Evolutionary conservation across 2,329 filamentous ascomycete species (phyloP), one percentile per base, ranked within the genome.

Genomic region (Fusarium begoniae): DNA sequence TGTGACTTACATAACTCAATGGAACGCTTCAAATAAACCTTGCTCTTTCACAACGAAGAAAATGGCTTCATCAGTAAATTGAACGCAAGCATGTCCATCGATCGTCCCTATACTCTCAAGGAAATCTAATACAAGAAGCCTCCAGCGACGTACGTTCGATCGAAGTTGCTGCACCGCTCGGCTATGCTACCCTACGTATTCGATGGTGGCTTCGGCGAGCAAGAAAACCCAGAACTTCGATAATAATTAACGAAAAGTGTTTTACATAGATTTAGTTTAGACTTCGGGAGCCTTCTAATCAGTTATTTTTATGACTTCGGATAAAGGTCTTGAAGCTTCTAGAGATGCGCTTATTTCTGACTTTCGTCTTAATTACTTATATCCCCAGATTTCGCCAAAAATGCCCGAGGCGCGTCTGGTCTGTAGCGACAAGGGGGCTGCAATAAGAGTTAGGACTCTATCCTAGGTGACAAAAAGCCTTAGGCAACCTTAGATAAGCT

Each of bases 181-280:
- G 10, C 22, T 37, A 40, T 18, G 9, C 26, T 41, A 41, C 44
- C 26, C 44, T 24, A 24, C 20, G 17, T 28, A 17, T 22, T 11
- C 3, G 20, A n/a, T 17, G 10, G 22, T 22, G 20, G 6, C 47
- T 5, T 30, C 5, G 4, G 47, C 3, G 26, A 18, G 15, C 2
- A n/a, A 47, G 45, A 47, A 48, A n/a, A 17, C 26, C 20, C 8
- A n/a, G 10, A 50, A 30, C 47, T 9, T 30, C 45, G 8, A 17
- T 22, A 4, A 15, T 4, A 30, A 30, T 4, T 10, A 22, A 5
- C 9, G 8, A 28, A 26, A 28, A 15, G 13, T 5, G 2, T 2
- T 28, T 15, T 22, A 15, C 32, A 35, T 15, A 35, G 14, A 28
- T 4, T 28, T 22, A 6, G 26, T 15, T 6, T 22, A 22, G 13